These are phyloP conservation scores for Hysterium pulicare DNA, from an alignment of 2,329 filamentous ascomycete species.

Conservation along the genomic window DNA sequence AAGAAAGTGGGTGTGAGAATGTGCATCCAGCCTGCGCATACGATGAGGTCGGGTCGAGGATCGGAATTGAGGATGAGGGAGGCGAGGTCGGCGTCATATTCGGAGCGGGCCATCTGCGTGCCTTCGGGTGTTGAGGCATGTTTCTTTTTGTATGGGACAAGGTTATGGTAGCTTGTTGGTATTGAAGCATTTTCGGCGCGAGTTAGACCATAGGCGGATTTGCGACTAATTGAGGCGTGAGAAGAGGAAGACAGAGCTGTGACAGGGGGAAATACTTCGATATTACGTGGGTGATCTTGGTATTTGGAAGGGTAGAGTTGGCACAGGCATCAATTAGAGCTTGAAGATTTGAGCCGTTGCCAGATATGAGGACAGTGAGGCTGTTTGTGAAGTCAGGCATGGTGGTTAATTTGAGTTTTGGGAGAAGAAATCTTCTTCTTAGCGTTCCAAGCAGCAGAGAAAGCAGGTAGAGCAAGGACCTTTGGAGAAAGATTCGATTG, in stretches of 20 bases:
- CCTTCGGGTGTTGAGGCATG: slow-evolving; percentile 47
- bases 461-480: too few relatives aligned
- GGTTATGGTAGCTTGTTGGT: slow-evolving; percentile 76
- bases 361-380: slow-evolving; percentile 58
- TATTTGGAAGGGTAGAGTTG: slow-evolving; percentile 47
- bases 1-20: slow-evolving; percentile 70
- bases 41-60: slow-evolving; percentile 64
- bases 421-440: background rate
- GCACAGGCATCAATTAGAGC: slow-evolving; percentile 65
- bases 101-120: slow-evolving; percentile 54
- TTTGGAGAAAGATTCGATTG: too few relatives aligned
- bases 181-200: slow-evolving; percentile 61
- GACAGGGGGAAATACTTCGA: slow-evolving; percentile 37
- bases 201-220: slow-evolving; percentile 61
- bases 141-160: slow-evolving; percentile 70
- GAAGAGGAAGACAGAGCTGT: background rate
- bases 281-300: slow-evolving; percentile 61
- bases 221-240: slow-evolving; percentile 29
- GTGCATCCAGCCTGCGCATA: slow-evolving; percentile 84
- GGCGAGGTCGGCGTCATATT: slow-evolving; percentile 75
- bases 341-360: slow-evolving; percentile 75
- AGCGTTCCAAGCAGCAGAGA: too few relatives aligned
- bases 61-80: slow-evolving; percentile 60
- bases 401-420: background rate
- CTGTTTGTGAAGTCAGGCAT: slow-evolving; percentile 37